A percentile compares a stretch with the other conserved stretches of the same genome.
phyloP scores from a whole-genome alignment of 345 rosid genomes.

The Acer saccharum region DNA sequence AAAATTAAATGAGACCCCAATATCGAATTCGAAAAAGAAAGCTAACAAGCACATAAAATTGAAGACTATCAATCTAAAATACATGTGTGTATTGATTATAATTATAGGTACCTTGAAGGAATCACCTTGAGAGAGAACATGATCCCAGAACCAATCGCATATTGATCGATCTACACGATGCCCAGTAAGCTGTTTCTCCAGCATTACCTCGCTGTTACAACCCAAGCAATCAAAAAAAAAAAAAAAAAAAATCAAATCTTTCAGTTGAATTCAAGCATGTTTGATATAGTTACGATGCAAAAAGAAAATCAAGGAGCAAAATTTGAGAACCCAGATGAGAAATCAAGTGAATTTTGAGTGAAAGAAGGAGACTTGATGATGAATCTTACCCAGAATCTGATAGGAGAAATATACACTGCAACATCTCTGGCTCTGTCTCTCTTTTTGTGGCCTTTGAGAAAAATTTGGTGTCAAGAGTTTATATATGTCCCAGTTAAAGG shows the following conservation, averaged over 20 bases:
- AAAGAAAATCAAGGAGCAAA: background rate
- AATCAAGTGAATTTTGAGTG: background rate
- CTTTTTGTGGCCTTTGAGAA: background rate
- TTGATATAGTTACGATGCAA: background rate
- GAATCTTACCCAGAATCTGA: constrained; percentile 81
- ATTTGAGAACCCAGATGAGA: background rate
- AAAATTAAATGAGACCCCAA: constrained; percentile 17
- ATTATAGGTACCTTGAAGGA: constrained; percentile 59
- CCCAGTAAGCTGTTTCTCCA: constrained; percentile 96
- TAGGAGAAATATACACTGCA: constrained; percentile 95
- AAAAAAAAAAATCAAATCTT: background rate
- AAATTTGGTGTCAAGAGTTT: background rate
- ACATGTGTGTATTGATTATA: background rate
- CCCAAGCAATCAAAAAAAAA: background rate
- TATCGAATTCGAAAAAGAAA: background rate
- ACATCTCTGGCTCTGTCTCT: constrained; percentile 39
- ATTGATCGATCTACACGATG: constrained; percentile 93
- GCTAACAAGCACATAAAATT: background rate
- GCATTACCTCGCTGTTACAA: constrained; percentile 78
- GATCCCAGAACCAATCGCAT: constrained; percentile 97
- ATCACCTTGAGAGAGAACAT: constrained; percentile 64
- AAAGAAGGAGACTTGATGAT: background rate
- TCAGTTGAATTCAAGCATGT: background rate
- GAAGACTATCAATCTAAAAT: background rate
- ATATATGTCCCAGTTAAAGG: background rate